These are phyloP conservation scores for Gloeophyllum trabeum DNA, from an alignment of 768 basidiomycete species.

Conservation along the genomic window DNA sequence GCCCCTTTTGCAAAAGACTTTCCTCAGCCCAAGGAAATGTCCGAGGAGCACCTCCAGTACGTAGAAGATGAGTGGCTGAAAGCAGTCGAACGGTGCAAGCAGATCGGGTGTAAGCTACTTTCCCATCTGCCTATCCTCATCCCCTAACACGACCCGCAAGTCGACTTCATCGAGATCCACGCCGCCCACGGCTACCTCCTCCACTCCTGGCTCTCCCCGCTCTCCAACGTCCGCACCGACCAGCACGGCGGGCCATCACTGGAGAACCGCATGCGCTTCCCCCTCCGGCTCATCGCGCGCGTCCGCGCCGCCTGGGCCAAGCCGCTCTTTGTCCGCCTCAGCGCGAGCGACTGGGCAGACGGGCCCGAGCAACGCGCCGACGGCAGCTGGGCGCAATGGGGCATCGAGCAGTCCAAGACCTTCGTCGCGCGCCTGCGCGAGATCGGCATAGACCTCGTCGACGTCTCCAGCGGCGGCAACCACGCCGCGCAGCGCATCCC, in stretches of 20 bases:
- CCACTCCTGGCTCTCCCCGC: constrained; percentile 58
- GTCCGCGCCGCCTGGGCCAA: constrained; percentile 49
- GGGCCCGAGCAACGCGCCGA: constrained; percentile 39
- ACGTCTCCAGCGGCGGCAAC: constrained; percentile 60
- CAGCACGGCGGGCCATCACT: constrained; percentile 56
- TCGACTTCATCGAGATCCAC: constrained; percentile 66
- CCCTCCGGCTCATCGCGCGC: constrained; percentile 42
- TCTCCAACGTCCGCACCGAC: constrained; percentile 66
- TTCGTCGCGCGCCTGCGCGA: constrained; percentile 43
- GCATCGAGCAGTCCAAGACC: constrained; percentile 63
- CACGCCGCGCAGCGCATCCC: constrained; percentile 48
- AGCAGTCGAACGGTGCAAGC: constrained; percentile 41
- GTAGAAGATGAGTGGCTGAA: constrained; percentile 52
- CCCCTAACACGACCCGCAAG: constrained; percentile 17
- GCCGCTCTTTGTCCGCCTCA: constrained; percentile 59
- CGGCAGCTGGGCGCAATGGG: constrained; percentile 59
- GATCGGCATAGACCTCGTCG: constrained; percentile 67
- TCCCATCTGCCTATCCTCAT: constrained; percentile 6
- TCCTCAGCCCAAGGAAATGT: constrained; percentile 49
- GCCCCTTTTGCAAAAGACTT: constrained; percentile 42
- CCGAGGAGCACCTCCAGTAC: constrained; percentile 37
- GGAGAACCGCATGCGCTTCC: constrained; percentile 61
- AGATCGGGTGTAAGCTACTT: constrained; percentile 45
- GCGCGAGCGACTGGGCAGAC: constrained; percentile 43
- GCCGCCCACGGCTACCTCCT: constrained; percentile 65